phyloP scores from a whole-genome alignment of 1,284 basidiomycete species.

The Ustilago curta region DNA sequence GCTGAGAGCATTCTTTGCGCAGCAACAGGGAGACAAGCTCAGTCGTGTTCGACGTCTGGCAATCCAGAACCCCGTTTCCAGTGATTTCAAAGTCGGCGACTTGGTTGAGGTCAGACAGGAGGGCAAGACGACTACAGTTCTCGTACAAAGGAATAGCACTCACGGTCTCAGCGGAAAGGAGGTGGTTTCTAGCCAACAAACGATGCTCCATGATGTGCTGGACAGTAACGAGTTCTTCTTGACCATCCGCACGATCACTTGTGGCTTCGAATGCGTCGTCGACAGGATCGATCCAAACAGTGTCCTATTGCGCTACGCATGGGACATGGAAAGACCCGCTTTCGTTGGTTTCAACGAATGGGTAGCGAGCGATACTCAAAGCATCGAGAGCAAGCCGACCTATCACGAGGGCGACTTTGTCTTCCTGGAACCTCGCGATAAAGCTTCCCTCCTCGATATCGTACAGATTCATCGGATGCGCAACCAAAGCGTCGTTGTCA shows the following conservation, averaged over 20 bases:
- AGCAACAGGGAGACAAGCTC: not conserved
- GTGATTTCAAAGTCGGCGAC: conserved; percentile 4
- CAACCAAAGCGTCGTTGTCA: conserved; percentile 1
- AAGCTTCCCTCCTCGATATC: conserved; percentile 12
- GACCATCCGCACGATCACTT: not conserved
- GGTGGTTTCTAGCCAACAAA: not conserved
- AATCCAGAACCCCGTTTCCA: not conserved
- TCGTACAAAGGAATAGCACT: not conserved
- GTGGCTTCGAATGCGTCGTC: not conserved
- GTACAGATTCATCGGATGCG: conserved; percentile 24
- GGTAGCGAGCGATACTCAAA: not conserved
- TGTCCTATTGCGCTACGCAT: conserved; percentile 12
- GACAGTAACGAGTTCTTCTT: conserved; percentile 16
- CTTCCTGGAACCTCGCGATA: conserved; percentile 2
- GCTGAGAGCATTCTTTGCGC: conserved; percentile 1
- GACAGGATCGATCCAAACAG: conserved; percentile 2
- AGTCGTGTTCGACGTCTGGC: not conserved
- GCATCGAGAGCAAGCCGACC: not conserved
- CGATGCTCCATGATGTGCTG: conserved; percentile 14
- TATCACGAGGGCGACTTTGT: conserved; percentile 51
- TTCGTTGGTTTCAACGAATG: conserved; percentile 18
- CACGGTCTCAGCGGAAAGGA: not conserved
- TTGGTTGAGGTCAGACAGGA: conserved; percentile 4
- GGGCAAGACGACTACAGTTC: not conserved
- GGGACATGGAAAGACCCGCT: conserved; percentile 14